Base-by-base conservation (phyloP, 208 protist species). In the Novymonas esmeraldas region DNA sequence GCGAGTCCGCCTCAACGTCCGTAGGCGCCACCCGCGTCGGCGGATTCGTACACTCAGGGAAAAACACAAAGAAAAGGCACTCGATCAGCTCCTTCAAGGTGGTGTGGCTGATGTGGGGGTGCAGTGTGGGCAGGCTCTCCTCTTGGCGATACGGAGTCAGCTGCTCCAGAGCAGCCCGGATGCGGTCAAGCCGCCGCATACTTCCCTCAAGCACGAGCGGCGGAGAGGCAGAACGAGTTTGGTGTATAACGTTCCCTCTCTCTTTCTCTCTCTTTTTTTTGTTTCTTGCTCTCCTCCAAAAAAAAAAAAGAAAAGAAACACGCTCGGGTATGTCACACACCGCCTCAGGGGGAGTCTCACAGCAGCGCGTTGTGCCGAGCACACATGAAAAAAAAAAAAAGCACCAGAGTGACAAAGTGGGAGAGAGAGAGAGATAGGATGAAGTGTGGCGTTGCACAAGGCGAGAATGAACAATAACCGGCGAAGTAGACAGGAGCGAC, bases 171-270 rank as follows among this genome's bases (percentile, higher is more conserved):
- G 71, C 67, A 39, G 73, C 78, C 4, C 71, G 64, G 62, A 90
- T 87, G 26, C 76, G 68, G n/a, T 87, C 79, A 38, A 90, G 70
- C 0, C 85, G 77, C 29, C 77, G 82, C 81, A 90, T 90, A 20
- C 18, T 22, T 48, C 14, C 1, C 0, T 5, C 42, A 4, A 48
- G 18, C 42, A 48, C n/a, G n/a, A n/a, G n/a, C n/a, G n/a, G n/a
- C n/a, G n/a, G n/a, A n/a, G 11, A 41, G 7, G 36, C 5, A 41
- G 36, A 5, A 11, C 36, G 7, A 14, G 36, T 11, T 11, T 11
- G 36, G 36, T 14, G 11, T 14, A 14, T 11, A 41, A 41, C 36
- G 5, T 41, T 41, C 7, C 36, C 5, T 11, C 11, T 11, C 11
- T 41, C 36, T 41, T 41, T 11, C 11, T 41, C 11, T 41, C 11